Conservation (phyloP, 2,329 filamentous ascomycete genomes). For the Corniculantispora saksenae region DNA sequence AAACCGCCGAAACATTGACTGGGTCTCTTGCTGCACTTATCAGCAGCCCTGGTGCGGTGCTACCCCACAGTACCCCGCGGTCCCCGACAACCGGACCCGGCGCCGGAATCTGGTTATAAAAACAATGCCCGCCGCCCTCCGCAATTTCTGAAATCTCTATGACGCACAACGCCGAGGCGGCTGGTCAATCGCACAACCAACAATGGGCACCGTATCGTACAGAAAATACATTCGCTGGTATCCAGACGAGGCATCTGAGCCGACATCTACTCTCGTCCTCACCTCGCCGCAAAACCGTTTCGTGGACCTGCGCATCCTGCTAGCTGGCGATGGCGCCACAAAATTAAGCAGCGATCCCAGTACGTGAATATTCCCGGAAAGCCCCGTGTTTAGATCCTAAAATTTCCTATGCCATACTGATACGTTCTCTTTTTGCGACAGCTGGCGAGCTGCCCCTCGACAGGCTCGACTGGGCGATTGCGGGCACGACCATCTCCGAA, state of each 20-base stretch:
- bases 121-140: not conserved
- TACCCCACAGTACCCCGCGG: conserved; percentile 13
- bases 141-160: not conserved
- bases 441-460: conserved; percentile 20
- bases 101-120: conserved; percentile 11
- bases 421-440: not conserved
- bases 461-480: conserved; percentile 66
- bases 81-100: conserved; percentile 13
- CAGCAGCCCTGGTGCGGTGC: not conserved
- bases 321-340: conserved; percentile 26
- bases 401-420: not conserved
- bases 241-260: conserved; percentile 53
- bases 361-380: not conserved
- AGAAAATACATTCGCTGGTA: conserved; percentile 62
- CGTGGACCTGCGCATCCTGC: conserved; percentile 61
- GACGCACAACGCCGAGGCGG: not conserved
- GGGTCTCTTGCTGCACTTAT: not conserved
- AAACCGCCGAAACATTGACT: not conserved
- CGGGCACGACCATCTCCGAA: conserved; percentile 51
- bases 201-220: conserved; percentile 54
- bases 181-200: not conserved
- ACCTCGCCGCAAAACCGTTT: conserved; percentile 59
- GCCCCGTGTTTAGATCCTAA: no score
- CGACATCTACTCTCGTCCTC: conserved; percentile 65
- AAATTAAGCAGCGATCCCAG: conserved; percentile 10